phyloP scores from a whole-genome alignment of 352 stramenopile species.

The Pseudoperonospora humuli region DNA sequence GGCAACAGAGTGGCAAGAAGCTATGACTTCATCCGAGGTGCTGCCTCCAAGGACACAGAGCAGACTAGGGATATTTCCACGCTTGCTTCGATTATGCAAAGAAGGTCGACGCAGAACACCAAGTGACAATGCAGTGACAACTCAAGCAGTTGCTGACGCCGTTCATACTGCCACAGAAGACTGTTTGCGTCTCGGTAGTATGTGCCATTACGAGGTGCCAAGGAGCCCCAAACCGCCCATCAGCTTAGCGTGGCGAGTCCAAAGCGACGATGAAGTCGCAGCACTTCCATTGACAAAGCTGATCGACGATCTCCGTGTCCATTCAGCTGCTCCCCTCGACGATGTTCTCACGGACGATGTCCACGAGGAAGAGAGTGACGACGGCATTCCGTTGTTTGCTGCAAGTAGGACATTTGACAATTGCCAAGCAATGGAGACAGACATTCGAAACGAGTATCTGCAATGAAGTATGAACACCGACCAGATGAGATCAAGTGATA shows the following conservation, averaged over 20 bases:
- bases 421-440: slow-evolving; percentile 7
- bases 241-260: neutral
- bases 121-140: slow-evolving; percentile 1
- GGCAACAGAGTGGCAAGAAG: slow-evolving; percentile 23
- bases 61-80: too few species aligned
- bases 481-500: neutral
- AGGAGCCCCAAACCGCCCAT: neutral
- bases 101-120: slow-evolving; percentile 17
- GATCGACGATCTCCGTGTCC: too few species aligned
- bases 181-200: slow-evolving; percentile 10
- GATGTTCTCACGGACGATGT: too few species aligned
- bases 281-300: too few species aligned
- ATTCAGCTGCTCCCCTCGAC: too few species aligned
- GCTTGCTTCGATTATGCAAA: slow-evolving; percentile 34
- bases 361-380: slow-evolving; percentile 6
- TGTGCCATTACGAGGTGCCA: slow-evolving; percentile 6
- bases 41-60: slow-evolving; percentile 7
- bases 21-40: too few species aligned
- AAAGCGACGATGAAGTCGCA: slow-evolving; percentile 7
- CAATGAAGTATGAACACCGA: too few species aligned
- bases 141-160: slow-evolving; percentile 9
- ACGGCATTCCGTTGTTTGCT: slow-evolving; percentile 15
- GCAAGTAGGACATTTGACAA: neutral
- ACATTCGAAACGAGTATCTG: slow-evolving; percentile 8
- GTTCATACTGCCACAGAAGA: slow-evolving; percentile 16